Base-by-base conservation (phyloP, 495 filamentous ascomycete species). In the Xylaria flabelliformis region DNA sequence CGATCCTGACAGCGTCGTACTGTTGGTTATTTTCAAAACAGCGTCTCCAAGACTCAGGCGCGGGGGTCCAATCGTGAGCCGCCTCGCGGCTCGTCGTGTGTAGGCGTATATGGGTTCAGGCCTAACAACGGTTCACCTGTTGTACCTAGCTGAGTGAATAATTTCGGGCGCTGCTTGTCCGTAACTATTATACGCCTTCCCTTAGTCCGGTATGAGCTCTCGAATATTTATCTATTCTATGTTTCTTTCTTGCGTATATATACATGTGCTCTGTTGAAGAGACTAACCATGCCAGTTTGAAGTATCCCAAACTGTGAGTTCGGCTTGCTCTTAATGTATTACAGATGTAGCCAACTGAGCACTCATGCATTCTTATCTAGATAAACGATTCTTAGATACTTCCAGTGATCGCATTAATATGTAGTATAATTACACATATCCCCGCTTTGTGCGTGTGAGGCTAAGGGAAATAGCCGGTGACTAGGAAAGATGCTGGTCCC, bases 401-500 rank as follows among this genome's bases (percentile, higher is more conserved):
- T 39, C 58, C 15, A 39, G 58, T 17, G 58, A 34, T 61, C 9
- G 34, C 2, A 39, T 61, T 61, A n/a, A 12, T 56, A 61, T 29
- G 58, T n/a, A 8, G 58, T n/a, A 39, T 19, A 61, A 61, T 21
- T 10, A 61, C 58, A 61, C 10, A 21, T 64, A 29, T 44, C 19
- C 21, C 61, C 5, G 36, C 61, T 15, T 4, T 17, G 4, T 56
- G 26, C 12, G 2, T 64, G 61, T 44, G 39, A 64, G 39, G 39
- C 24, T 67, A 36, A 61, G 55, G 64, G 21, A 77, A 73, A 79
- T 77, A 79, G 75, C 77, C 77, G 77, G 69, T 29, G 9, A 29
- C 48, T 17, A 44, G 36, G 34, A 53, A 51, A 34, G 26, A 72
- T 42, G 48, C 74, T 74, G 42, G 34, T 64, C 26, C 64, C 58